phyloP scores from a whole-genome alignment of 768 basidiomycete species.

The Auriscalpium microsporum region DNA sequence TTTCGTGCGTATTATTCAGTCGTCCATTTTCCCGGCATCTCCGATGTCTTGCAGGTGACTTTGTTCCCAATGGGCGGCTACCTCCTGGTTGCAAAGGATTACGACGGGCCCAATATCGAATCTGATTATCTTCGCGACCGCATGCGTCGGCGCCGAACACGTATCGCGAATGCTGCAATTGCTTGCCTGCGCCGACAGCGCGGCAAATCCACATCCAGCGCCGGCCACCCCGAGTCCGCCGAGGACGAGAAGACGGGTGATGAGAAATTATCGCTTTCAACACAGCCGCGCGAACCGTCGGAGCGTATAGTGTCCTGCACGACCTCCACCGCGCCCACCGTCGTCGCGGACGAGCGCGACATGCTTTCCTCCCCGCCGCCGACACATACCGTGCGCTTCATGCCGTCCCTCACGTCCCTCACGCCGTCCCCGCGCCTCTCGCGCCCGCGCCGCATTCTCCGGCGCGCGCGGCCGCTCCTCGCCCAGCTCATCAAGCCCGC shows the following conservation, averaged over 20 bases:
- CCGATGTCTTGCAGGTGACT: constrained; percentile 34
- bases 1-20: constrained; percentile 30
- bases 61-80: constrained; percentile 58
- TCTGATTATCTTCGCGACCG: constrained; percentile 44
- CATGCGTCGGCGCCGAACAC: constrained; percentile 28
- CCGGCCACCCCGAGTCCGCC: neutral
- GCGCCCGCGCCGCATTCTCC: neutral
- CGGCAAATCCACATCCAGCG: neutral
- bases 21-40: neutral
- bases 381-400: neutral
- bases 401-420: neutral
- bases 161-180: neutral
- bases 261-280: too few relatives aligned
- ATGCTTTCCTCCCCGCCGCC: neutral
- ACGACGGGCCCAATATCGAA: constrained; percentile 52
- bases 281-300: too few relatives aligned
- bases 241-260: neutral
- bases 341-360: too few relatives aligned
- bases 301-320: too few relatives aligned
- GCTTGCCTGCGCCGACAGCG: neutral
- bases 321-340: too few relatives aligned
- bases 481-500: constrained; percentile 32
- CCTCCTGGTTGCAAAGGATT: constrained; percentile 52
- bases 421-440: neutral
- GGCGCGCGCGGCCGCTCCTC: neutral